Evolutionary conservation across 1,139 yeast genomes (phyloP), one percentile per base, ranked within the genome.

Genomic region (Scheffersomyces insectosa): DNA sequence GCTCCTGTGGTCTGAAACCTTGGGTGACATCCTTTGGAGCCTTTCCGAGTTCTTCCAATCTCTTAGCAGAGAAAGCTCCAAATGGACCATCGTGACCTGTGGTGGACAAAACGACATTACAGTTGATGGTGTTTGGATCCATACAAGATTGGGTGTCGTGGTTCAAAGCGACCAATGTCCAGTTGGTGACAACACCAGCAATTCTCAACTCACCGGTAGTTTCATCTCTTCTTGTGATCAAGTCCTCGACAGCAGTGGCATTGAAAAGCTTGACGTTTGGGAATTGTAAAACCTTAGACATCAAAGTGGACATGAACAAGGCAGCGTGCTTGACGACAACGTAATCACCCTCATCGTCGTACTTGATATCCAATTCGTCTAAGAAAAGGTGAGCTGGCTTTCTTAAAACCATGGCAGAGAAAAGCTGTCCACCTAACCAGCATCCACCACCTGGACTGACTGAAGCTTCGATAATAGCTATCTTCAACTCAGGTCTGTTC

Each of bases 61-160:
- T 63, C 56, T 72, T 72, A 27, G 87, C 90, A 46, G 82, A 78
- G 66, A 84, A 85, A n/a, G 91, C 91, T 46, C 93, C 93, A 66
- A 85, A 83, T 42, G 90, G 90, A 55, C 93, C 93, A 61, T 85
- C 93, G 57, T 85, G 93, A 42, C 93, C 93, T 33, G 88, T 80
- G 47, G 90, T 82, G 12, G 90, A 83, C 47, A 85, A 70, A 43
- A 85, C 80, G 42, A 85, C 81, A 56, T 83, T 82, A 48, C 85
- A 78, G 59, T 84, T 85, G 70, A 85, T 83, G 46, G 89, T 85
- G 69, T 85, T 85, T 44, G 93, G 93, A 59, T 85, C 93, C 93
- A 85, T 85, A 65, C 93, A 85, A 12, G 86, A 80, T 63, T 85
- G 91, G 48, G 82, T 80, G 60, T 82, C 88, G 59, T 85, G 93